Percentiles rank a stretch among this genome's conserved stretches.
phyloP scores from a whole-genome alignment of 805 yeast species.

The Myxozyma geophila region DNA sequence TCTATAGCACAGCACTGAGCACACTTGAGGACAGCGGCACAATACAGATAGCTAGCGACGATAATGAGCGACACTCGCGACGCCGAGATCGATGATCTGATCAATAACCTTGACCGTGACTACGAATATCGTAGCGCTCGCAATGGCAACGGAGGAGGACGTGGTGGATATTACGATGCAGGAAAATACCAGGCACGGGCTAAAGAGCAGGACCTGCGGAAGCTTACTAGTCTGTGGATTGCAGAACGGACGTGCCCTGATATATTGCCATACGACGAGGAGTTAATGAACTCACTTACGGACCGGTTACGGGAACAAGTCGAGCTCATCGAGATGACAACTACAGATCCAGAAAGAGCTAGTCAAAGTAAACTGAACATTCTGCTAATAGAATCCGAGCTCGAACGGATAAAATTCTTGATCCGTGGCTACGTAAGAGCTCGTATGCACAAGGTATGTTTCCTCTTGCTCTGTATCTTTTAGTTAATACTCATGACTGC shows the following conservation, averaged over 20 bases:
- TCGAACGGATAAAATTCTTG: slow-evolving; percentile 82
- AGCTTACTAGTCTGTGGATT: slow-evolving; percentile 70
- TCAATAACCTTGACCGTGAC: slow-evolving; percentile 36
- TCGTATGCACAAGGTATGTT: slow-evolving; percentile 52
- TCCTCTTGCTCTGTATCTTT: background rate
- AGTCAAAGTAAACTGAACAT: slow-evolving; percentile 72
- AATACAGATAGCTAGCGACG: background rate
- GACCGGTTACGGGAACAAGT: slow-evolving; percentile 62
- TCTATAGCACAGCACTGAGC: too few species aligned
- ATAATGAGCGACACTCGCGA: slow-evolving; percentile 17
- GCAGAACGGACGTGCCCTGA: slow-evolving; percentile 88
- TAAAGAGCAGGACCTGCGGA: slow-evolving; percentile 44
- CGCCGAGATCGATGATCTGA: slow-evolving; percentile 40
- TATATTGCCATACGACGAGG: slow-evolving; percentile 71
- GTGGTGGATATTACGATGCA: background rate
- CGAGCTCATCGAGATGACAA: slow-evolving; percentile 74
- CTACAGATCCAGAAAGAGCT: slow-evolving; percentile 65
- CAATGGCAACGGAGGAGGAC: background rate
- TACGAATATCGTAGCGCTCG: slow-evolving; percentile 4
- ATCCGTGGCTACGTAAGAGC: slow-evolving; percentile 82
- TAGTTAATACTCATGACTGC: background rate
- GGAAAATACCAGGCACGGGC: background rate
- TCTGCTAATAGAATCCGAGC: slow-evolving; percentile 86
- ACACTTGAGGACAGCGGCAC: too few species aligned
- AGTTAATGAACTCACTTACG: slow-evolving; percentile 61